Base-by-base conservation (phyloP, 179 eudicot species). In the Camellia oleifera region DNA sequence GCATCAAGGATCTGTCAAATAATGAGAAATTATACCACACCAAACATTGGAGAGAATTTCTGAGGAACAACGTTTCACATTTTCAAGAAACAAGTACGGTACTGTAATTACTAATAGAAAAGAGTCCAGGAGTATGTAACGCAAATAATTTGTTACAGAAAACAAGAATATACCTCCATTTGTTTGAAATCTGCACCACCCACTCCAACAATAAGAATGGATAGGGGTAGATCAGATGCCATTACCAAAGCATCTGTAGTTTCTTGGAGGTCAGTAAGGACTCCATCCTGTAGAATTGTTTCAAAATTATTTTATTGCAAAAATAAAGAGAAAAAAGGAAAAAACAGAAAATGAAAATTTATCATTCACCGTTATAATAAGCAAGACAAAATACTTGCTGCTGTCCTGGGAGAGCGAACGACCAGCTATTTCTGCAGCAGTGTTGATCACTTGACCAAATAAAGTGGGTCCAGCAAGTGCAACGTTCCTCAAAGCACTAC, bases 171-270 rank as follows among this genome's bases (percentile, higher is more conserved):
- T 84, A 95, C 99, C 97, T 95, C 94, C 99, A 95, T 95, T 78
- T 88, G 90, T 70, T 79, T 87, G 67, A 95, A 95, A 88, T 94
- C 98, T 54, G 98, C 99, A 78, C 70, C 50, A 69, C 99, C 98
- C 14, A 95, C 99, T 69, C 99, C 99, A 77, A 95, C 94, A 54
- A 95, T 92, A 65, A 95, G 95, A 81, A 95, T 64, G 1, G 98
- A 95, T 74, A 95, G 83, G 8, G 99, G 99, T 14, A 95, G 86
- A 79, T 95, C 95, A 46, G 95, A 94, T 71, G 99, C 98, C 84
- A 81, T 90, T 70, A 95, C 98, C 78, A 95, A 74, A 60, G 93
- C 88, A 84, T 95, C 87, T 82, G 81, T 90, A 13, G 97, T 91
- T 80, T 90, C 99, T 83, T 93, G 95, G 60, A 90, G 81, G 85